Conservation (phyloP, 2,329 filamentous ascomycete species). For the Claviceps lovelessii region DNA sequence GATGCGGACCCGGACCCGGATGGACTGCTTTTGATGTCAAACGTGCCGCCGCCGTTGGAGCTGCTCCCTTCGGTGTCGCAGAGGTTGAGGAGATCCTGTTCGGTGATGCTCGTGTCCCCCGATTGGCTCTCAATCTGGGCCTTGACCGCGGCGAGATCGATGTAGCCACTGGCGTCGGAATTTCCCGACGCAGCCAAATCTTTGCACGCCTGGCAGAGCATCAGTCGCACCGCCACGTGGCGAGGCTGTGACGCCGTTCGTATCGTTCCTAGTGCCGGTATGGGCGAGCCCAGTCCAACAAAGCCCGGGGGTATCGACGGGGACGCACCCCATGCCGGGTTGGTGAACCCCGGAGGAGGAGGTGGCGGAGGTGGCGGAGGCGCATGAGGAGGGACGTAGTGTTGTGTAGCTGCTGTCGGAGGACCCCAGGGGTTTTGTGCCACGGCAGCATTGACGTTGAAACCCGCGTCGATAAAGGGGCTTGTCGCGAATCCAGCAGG, state of each 20-base stretch:
- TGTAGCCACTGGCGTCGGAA: conserved; percentile 46
- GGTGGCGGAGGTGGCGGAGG: conserved; percentile 6
- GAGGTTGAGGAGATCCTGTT: conserved; percentile 63
- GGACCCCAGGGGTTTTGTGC: conserved; percentile 29
- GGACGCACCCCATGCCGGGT: conserved; percentile 25
- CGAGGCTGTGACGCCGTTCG: conserved; percentile 38
- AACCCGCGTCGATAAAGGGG: conserved; percentile 28
- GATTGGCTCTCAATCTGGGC: conserved; percentile 46
- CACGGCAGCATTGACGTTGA: conserved; percentile 13
- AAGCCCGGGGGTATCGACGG: conserved; percentile 21
- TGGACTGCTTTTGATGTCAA: conserved; percentile 49
- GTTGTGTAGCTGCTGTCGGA: conserved; percentile 17
- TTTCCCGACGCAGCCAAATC: conserved; percentile 28
- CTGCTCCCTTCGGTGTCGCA: conserved; percentile 82
- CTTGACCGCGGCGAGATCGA: conserved; percentile 54
- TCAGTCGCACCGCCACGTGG: conserved; percentile 53
- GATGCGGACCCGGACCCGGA: conserved; percentile 41
- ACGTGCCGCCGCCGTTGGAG: conserved; percentile 81
- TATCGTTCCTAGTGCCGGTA: conserved; percentile 15
- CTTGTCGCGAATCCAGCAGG: conserved; percentile 23
- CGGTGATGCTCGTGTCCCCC: conserved; percentile 21
- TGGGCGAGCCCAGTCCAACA: conserved; percentile 19
- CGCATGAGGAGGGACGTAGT: conserved; percentile 9
- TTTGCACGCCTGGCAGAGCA: conserved; percentile 69
- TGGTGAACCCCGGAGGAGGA: conserved; percentile 33